Evolutionary conservation across 768 basidiomycete species (phyloP).

Genomic region (Clavulina sp.): DNA sequence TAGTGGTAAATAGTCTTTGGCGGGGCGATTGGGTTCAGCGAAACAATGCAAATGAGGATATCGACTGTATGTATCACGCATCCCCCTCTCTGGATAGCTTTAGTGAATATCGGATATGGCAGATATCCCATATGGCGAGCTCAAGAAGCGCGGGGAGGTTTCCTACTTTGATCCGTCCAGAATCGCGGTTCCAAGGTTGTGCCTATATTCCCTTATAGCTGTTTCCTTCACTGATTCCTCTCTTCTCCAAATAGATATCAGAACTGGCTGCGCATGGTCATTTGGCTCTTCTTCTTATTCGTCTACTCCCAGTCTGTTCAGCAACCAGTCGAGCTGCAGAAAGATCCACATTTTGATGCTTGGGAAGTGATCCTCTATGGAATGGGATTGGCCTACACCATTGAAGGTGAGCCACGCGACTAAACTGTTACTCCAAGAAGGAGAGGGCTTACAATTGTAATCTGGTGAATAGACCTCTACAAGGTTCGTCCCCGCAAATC

Average conservation of each 20-base stretch:
- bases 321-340: conserved; percentile 49
- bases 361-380: conserved; percentile 73
- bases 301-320: conserved; percentile 74
- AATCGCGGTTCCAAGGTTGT: conserved; percentile 59
- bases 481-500: conserved; percentile 25
- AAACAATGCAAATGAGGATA: conserved; percentile 54
- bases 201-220: background rate
- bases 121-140: conserved; percentile 55
- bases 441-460: background rate
- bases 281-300: conserved; percentile 58
- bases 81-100: background rate
- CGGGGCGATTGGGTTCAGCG: conserved; percentile 63
- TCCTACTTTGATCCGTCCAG: conserved; percentile 59
- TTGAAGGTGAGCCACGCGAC: conserved; percentile 48
- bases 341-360: conserved; percentile 48
- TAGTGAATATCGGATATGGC: background rate
- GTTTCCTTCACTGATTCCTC: background rate
- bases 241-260: conserved; percentile 41
- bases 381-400: conserved; percentile 55
- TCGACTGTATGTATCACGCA: conserved; percentile 41
- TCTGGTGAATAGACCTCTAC: conserved; percentile 28
- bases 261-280: conserved; percentile 52
- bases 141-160: conserved; percentile 39
- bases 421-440: background rate
- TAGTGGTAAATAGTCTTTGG: conserved; percentile 75